Evolutionary conservation across 2,329 filamentous ascomycete species (phyloP), one percentile per base, ranked within the genome.

Genomic region (Aspergillus sergii): DNA sequence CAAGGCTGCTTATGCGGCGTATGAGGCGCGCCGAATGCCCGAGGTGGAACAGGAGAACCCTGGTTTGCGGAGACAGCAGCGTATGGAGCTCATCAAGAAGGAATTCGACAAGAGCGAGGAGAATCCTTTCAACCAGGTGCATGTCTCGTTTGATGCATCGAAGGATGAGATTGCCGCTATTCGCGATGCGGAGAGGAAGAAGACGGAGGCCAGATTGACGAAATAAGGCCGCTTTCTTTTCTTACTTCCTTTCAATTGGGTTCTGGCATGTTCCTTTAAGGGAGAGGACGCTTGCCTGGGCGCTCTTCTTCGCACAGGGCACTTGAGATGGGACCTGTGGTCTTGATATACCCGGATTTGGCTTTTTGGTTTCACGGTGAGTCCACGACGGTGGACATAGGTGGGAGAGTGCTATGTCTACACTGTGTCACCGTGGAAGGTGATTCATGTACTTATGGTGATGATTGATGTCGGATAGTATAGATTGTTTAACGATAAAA

Each of bases 81-180:
- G 91, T 79, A 89, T 94, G 72, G 91, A 94, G 67, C 85, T 89
- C 74, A 91, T 96, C 69, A 81, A 87, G 66, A 96, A 96, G 84
- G 95, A 98, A 81, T 99, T 98, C 78, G 91, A 96, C 79, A 96
- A 93, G 84, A 91, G 91, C 73, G 90, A 92, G 1, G 94, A 98
- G 72, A 99, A 99, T 78, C 95, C 95, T 16, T 95, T 96, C 81
- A 97, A 97, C 81, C 92, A 96, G 81, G 89, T 90, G 19, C 87
- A 83, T 58, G 91, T 88, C 2, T 78, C 83, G 3, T 96, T 93
- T 80, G 92, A 99, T 78, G 87, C 92, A 59, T 86, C 85, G 26
- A 90, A 87, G 79, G 92, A 93, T 4, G 94, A 99, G 72, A 72
- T 97, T 51, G 83, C 83, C 56, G 84, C 86, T 56, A 80, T 94